phyloP scores from a whole-genome alignment of 495 filamentous ascomycete genomes.

The Chlorociboria aeruginascens region DNA sequence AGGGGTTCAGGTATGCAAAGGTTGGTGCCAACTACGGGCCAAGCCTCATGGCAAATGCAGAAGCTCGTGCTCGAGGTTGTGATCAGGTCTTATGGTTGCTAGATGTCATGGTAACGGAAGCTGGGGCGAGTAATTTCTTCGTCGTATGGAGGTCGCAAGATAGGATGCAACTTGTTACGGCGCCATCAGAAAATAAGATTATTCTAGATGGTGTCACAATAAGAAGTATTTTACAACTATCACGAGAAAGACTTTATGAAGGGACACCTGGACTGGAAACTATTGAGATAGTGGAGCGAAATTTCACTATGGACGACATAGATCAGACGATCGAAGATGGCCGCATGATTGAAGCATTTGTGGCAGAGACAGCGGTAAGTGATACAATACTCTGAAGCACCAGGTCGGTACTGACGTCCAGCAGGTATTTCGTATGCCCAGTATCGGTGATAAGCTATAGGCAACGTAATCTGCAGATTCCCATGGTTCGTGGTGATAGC shows the following conservation, averaged over 20 bases:
- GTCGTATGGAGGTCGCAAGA: slow-evolving; percentile 63
- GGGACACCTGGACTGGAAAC: slow-evolving; percentile 33
- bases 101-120: slow-evolving; percentile 71
- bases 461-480: slow-evolving; percentile 52
- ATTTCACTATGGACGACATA: slow-evolving; percentile 71
- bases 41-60: slow-evolving; percentile 57
- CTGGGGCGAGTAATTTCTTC: slow-evolving; percentile 90
- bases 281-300: slow-evolving; percentile 64
- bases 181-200: slow-evolving; percentile 65
- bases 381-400: neutral
- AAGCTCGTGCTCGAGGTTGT: slow-evolving; percentile 59
- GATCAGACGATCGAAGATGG: slow-evolving; percentile 61
- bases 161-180: slow-evolving; percentile 65
- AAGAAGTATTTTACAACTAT: slow-evolving; percentile 61
- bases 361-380: slow-evolving; percentile 74
- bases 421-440: slow-evolving; percentile 68
- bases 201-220: slow-evolving; percentile 82
- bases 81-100: slow-evolving; percentile 92
- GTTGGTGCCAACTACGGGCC: slow-evolving; percentile 90
- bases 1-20: slow-evolving; percentile 83
- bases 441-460: slow-evolving; percentile 63
- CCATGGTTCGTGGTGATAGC: slow-evolving; percentile 45
- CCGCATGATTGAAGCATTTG: slow-evolving; percentile 73
- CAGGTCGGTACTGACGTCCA: neutral
- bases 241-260: slow-evolving; percentile 42